Evolutionary conservation across 2,329 filamentous ascomycete genomes (phyloP).

Genomic region (Diaporthe australafricana): DNA sequence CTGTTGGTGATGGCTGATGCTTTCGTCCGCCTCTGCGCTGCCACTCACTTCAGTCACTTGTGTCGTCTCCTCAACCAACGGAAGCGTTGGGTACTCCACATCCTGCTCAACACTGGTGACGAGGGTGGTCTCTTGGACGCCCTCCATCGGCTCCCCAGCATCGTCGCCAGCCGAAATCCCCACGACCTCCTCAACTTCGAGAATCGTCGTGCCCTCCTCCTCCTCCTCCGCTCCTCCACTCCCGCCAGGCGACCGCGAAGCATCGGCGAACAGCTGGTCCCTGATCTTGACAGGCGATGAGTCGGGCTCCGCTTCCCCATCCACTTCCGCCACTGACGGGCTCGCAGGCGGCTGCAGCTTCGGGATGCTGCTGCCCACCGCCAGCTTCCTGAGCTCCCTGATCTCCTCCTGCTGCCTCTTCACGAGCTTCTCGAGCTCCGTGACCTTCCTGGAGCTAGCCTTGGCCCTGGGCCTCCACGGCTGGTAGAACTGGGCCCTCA

Average conservation of each 20-base stretch:
- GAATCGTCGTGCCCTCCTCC: background rate
- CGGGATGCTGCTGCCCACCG: conserved; percentile 2
- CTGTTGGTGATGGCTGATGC: background rate
- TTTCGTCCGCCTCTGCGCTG: background rate
- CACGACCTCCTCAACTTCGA: conserved; percentile 15
- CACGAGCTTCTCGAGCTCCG: conserved; percentile 32
- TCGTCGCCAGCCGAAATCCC: conserved; percentile 6
- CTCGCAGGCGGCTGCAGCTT: conserved; percentile 13
- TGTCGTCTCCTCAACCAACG: conserved; percentile 27
- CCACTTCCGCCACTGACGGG: background rate
- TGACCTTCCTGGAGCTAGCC: conserved; percentile 6
- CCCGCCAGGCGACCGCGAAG: background rate
- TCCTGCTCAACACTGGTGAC: conserved; percentile 25
- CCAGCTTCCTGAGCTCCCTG: conserved; percentile 16
- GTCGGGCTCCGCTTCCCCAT: conserved; percentile 9
- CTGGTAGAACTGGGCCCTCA: conserved; percentile 26
- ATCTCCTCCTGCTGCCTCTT: conserved; percentile 32
- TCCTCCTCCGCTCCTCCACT: background rate
- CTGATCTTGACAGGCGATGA: conserved; percentile 33
- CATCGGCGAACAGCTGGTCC: conserved; percentile 29
- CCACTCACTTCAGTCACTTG: background rate
- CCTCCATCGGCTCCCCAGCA: conserved; percentile 26
- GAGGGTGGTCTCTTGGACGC: conserved; percentile 19
- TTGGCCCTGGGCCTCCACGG: conserved; percentile 21
- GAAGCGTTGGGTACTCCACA: conserved; percentile 26